A percentile compares a stretch with the other conserved stretches of the same genome.
Conservation (phyloP, 176 grass and related monocot genomes). For the Ampelocalamus luodianensis region DNA sequence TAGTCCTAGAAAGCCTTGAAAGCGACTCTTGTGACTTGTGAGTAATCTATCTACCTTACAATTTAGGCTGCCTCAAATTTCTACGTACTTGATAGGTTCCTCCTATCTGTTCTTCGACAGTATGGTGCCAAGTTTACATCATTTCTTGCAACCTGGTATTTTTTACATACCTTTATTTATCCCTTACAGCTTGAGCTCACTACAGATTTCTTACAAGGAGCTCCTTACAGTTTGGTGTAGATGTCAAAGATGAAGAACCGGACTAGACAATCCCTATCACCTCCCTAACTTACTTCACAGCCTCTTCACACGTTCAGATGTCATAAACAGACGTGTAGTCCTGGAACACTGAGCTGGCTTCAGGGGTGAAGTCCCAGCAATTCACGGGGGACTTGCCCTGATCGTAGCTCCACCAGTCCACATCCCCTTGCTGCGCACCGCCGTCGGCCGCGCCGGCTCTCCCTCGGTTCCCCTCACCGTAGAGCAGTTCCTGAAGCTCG, state of each 20-base stretch:
- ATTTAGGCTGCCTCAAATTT: not conserved
- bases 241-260: constrained; percentile 38
- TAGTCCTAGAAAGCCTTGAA: not conserved
- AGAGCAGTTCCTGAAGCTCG: constrained; percentile 70
- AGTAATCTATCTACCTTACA: constrained; percentile 21
- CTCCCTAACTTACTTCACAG: constrained; percentile 30
- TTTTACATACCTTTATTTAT: constrained; percentile 51
- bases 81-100: not conserved
- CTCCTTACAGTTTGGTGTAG: constrained; percentile 27
- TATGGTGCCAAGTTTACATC: not conserved
- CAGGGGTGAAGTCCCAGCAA: constrained; percentile 58
- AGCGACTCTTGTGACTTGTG: not conserved
- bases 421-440: constrained; percentile 35
- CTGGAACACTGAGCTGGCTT: constrained; percentile 56
- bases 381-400: constrained; percentile 47
- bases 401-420: constrained; percentile 76
- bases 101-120: constrained; percentile 6
- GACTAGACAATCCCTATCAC: constrained; percentile 45
- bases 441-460: not conserved
- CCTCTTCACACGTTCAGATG: constrained; percentile 27
- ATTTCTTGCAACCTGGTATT: constrained; percentile 13
- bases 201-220: constrained; percentile 52
- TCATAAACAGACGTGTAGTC: constrained; percentile 64
- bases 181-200: constrained; percentile 39
- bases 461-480: constrained; percentile 24